phyloP scores from a whole-genome alignment of 2,329 filamentous ascomycete species.

The Bertia moriformis region DNA sequence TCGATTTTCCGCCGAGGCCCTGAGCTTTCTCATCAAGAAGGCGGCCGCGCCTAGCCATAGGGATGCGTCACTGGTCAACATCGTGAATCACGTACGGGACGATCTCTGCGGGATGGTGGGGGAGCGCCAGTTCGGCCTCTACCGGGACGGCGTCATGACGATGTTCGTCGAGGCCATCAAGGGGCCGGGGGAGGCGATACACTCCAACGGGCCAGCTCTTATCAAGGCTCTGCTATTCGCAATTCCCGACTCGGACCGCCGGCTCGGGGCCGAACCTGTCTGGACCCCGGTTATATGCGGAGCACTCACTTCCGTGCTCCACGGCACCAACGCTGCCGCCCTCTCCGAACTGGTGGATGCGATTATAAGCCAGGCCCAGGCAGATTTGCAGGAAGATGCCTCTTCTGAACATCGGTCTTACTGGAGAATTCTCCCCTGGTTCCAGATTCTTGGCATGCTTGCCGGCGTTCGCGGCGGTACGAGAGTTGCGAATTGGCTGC shows the following conservation, averaged over 20 bases:
- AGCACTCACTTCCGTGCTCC: slow-evolving; percentile 66
- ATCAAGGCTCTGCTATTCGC: slow-evolving; percentile 33
- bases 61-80: slow-evolving; percentile 53
- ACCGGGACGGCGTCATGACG: slow-evolving; percentile 78
- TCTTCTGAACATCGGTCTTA: slow-evolving; percentile 13
- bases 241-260: slow-evolving; percentile 32
- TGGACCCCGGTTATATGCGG: slow-evolving; percentile 61
- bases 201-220: slow-evolving; percentile 41
- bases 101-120: slow-evolving; percentile 44
- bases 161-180: slow-evolving; percentile 76
- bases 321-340: slow-evolving; percentile 63
- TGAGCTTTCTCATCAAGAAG: slow-evolving; percentile 88
- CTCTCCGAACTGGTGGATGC: slow-evolving; percentile 55
- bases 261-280: slow-evolving; percentile 26
- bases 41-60: slow-evolving; percentile 65
- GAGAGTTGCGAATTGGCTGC: slow-evolving; percentile 59
- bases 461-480: slow-evolving; percentile 70
- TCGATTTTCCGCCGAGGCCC: slow-evolving; percentile 82
- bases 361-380: slow-evolving; percentile 34
- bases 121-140: slow-evolving; percentile 48
- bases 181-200: slow-evolving; percentile 40
- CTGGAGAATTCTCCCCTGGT: slow-evolving; percentile 29
- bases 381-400: slow-evolving; percentile 20
- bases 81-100: slow-evolving; percentile 58
- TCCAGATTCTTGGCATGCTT: slow-evolving; percentile 51